Base-by-base conservation (phyloP, 2,329 filamentous ascomycete genomes). In the Phyllosticta citrichinensis region DNA sequence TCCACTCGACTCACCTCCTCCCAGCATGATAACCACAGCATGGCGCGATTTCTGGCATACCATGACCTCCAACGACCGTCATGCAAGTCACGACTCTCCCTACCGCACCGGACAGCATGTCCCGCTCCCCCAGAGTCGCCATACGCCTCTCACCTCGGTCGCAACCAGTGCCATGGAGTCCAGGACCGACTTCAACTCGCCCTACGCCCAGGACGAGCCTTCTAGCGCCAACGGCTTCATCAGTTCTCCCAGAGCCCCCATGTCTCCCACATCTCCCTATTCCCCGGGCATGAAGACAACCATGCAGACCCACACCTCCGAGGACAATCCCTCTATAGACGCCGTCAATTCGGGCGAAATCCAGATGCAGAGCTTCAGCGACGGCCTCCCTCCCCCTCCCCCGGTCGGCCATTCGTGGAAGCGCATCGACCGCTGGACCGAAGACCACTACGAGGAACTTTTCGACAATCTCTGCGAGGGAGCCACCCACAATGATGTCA, bases 21-120 rank as follows among this genome's bases (percentile, higher is more conserved):
- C 27, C 25, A 61, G 59, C 47, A 61, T 61, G 59, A 54, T 74
- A 56, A 67, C 70, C 35, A 63, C 67, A 60, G 85, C 87, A 76
- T 88, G 94, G 76, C 88, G 88, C 76, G 89, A 88, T 64, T 93
- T 99, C 79, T 99, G 94, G 94, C 94, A 97, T 68, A 94, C 74
- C 63, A 75, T 88, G 82, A 88, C 84, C 73, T 87, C 84, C 65
- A 82, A 86, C 70, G 82, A 86, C 79, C 96, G 94, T 64, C 85
- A 99, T 79, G 96, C 94, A 65, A 87, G 86, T 64, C 89, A 88
- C 80, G 90, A 99, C 77, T 96, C 93, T 63, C 92, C 94, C 57
- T 95, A 96, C 77, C 87, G 92, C 72, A 90, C 89, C 63, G 91
- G 92, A 65, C 86, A 88, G 72, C 93, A 97, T 76, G 89, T 96